A percentile compares a stretch with the other conserved stretches of the same genome.
phyloP scores from a whole-genome alignment of 768 basidiomycete species.

The Russula sp. region DNA sequence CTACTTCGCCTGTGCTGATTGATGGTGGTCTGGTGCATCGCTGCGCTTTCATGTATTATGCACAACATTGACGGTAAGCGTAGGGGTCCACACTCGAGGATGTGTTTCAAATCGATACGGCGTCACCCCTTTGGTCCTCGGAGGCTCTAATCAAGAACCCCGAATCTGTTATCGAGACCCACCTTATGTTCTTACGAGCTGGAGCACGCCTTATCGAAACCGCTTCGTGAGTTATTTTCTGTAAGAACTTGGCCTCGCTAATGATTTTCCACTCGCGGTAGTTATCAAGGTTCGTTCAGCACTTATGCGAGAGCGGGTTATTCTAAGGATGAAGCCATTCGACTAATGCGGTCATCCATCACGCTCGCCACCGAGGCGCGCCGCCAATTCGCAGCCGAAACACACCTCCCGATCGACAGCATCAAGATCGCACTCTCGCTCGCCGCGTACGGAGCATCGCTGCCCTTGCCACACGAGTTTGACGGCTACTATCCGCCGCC shows the following conservation, averaged over 20 bases:
- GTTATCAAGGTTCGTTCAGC: conserved; percentile 57
- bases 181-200: conserved; percentile 54
- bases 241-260: not conserved
- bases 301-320: conserved; percentile 50
- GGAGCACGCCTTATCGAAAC: conserved; percentile 63
- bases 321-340: conserved; percentile 34
- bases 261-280: conserved; percentile 23
- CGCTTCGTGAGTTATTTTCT: conserved; percentile 44
- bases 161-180: conserved; percentile 47
- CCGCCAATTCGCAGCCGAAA: conserved; percentile 27
- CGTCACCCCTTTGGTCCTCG: conserved; percentile 66
- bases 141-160: conserved; percentile 49
- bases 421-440: conserved; percentile 58
- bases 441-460: conserved; percentile 66
- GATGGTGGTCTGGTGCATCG: conserved; percentile 19
- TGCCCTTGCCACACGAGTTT: conserved; percentile 63
- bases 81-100: conserved; percentile 62
- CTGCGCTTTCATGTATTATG: not conserved
- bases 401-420: conserved; percentile 15
- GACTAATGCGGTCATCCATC: conserved; percentile 48
- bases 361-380: conserved; percentile 44
- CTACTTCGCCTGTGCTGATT: conserved; percentile 1
- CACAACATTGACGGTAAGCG: not conserved
- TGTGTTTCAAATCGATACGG: conserved; percentile 38
- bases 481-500: conserved; percentile 70